Evolutionary conservation across 2,329 filamentous ascomycete genomes (phyloP), one percentile per base, ranked within the genome.

Genomic region (Aureobasidium sp.): DNA sequence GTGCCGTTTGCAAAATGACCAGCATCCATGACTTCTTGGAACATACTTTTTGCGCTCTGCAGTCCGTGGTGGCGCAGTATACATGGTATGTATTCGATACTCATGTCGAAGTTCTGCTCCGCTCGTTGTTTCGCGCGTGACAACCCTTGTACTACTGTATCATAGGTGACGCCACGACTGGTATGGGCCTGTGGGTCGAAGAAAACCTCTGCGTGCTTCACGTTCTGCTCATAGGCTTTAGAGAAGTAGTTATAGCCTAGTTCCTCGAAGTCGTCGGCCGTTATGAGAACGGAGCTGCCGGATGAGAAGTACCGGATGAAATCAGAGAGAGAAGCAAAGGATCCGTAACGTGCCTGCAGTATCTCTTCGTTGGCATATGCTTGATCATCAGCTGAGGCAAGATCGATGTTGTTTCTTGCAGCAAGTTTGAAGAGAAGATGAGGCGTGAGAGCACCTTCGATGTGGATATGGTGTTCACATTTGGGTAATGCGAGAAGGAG

Each of bases 141-240:
- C 25, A 62, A 27, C 5, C 62, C 62, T 33, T n/a, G 21, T 43
- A 61, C n/a, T 5, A 62, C 60, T 10, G 57, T 62, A 25, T 38
- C 21, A 31, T 62, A 51, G 33, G 31, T n/a, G 9, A 64, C 49
- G 35, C 53, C 57, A 6, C 62, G 55, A 4, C 25, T 45, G 4
- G 57, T 54, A 55, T 64, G 62, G 2, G 62, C 62, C 37, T 64
- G 62, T 9, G 62, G 62, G 37, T 64, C 62, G 53, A 64, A 64
- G 53, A 64, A 64, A 11, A 62, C 60, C 43, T 64, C 62, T 21
- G 60, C 57, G 50, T 61, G 59, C 40, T 33, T 25, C 21, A 61
- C 49, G n/a, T 43, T 47, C 27, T 61, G 59, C 17, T 29, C 33
- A 11, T 49, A 40, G 33, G 40, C 47, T 49, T 49, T 55, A 15